Evolutionary conservation across 371 early-diverging fungal genomes (phyloP), one percentile per base, ranked within the genome.

Genomic region (Thermomucor indicae-seudaticae): DNA sequence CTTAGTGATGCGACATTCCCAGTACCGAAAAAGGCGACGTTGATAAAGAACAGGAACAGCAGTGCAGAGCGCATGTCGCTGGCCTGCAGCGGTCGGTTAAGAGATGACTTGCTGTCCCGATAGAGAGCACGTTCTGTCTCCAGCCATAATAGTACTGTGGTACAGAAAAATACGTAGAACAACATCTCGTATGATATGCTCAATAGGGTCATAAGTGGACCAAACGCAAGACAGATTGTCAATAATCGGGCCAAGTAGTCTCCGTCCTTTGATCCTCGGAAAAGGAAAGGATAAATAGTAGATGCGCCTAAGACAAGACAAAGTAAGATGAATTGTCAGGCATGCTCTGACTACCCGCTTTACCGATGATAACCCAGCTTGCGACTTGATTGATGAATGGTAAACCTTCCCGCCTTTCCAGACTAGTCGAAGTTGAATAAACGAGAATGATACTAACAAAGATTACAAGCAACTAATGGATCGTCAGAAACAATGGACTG

Each of bases 21-120:
- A 0, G 96, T 95, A 28, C 96, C 95, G 73, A 97, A 97, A 74
- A 97, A 97, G 4, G 90, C 94, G 2, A 92, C 85, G 57, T 91
- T 88, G 66, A 95, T 85, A 52, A 94, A 89, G 63, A 93, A 86
- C 46, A 95, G 68, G 64, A 95, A 95, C 44, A 84, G 48, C 10
- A 85, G 64, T 4, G 88, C 86, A 0, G 85, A 83, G 27, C 92
- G 84, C 35, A 85, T 66, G 61, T 95, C 93, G 56, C 73, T 68
- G 11, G 72, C 59, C 20, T 48, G 51, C 1, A 78, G 52, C 6
- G 66, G n/a, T 1, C 74, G 72, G 0, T 14, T 27, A 22, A 23
- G 22, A 5, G 27, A 54, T 8, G n/a, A 19, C 50, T n/a, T 25
- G 10, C n/a, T 25, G 19, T 22, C 34, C 5, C 31, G 61, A 50